A percentile compares a stretch with the other conserved stretches of the same genome.
Conservation (phyloP, 148 eudicot species). For the Persicaria tinctoria region DNA sequence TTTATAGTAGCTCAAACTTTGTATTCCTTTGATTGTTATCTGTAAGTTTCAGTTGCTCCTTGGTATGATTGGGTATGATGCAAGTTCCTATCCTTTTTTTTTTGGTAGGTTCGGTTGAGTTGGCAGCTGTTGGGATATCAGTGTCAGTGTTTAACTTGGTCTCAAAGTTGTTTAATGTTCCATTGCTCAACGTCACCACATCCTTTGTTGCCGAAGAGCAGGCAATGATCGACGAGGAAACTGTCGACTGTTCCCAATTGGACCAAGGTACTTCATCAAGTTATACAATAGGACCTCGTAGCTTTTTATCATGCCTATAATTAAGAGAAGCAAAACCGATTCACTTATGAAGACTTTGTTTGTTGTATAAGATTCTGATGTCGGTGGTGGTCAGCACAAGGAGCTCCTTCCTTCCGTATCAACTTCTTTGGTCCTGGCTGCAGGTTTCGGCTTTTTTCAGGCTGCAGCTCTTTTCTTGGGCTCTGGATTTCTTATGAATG, state of each 20-base stretch:
- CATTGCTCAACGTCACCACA: conserved; percentile 88
- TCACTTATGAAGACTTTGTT: conserved; percentile 7
- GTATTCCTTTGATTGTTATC: neutral
- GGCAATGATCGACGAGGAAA: conserved; percentile 34
- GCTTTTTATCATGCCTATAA: neutral
- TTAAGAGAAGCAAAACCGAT: neutral
- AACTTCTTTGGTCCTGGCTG: conserved; percentile 65
- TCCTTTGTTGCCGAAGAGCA: conserved; percentile 98
- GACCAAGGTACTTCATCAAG: conserved; percentile 36
- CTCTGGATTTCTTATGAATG: conserved; percentile 64
- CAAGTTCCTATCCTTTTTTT: neutral
- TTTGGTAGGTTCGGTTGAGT: conserved; percentile 64
- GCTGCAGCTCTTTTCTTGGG: conserved; percentile 75
- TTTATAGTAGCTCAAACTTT: neutral
- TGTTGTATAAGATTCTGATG: conserved; percentile 11
- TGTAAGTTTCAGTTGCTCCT: neutral
- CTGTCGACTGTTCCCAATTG: conserved; percentile 20
- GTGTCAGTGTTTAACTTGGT: conserved; percentile 78
- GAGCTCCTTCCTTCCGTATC: conserved; percentile 73
- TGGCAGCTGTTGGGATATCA: conserved; percentile 97
- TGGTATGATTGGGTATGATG: neutral
- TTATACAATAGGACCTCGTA: conserved; percentile 5
- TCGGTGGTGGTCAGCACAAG: conserved; percentile 27
- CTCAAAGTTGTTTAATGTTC: conserved; percentile 86
- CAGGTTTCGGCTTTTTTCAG: conserved; percentile 69